Percentiles rank a stretch among this genome's conserved stretches.
phyloP scores from a whole-genome alignment of 1,284 basidiomycete species.

The Cutaneotrichosporon arboriforme region DNA sequence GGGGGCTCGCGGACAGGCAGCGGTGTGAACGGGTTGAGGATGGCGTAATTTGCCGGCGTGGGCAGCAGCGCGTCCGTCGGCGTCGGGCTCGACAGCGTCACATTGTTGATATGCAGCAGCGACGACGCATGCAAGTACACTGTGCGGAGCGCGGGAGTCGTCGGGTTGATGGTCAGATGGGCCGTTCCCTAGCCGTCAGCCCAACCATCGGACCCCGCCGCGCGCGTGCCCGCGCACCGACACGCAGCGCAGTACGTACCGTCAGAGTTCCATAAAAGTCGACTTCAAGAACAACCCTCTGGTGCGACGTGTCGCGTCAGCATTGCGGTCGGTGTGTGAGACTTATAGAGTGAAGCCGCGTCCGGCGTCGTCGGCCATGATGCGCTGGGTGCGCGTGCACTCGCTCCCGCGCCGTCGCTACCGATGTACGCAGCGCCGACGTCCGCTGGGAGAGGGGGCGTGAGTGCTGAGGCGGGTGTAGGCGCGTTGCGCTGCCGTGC shows the following conservation, averaged over 20 bases:
- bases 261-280: slow-evolving; percentile 41
- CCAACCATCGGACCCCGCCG: too few species aligned
- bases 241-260: slow-evolving; percentile 14
- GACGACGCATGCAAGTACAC: slow-evolving; percentile 45
- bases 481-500: too few species aligned
- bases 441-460: background rate
- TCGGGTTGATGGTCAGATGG: slow-evolving; percentile 42
- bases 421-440: background rate
- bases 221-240: too few species aligned
- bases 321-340: background rate
- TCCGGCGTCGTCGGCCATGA: slow-evolving; percentile 19
- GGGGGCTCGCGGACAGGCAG: slow-evolving; percentile 33
- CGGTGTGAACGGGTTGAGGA: slow-evolving; percentile 56
- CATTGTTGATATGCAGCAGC: slow-evolving; percentile 34
- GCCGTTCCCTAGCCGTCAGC: slow-evolving; percentile 33
- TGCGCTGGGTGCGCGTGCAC: slow-evolving; percentile 10
- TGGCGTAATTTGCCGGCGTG: slow-evolving; percentile 63
- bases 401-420: slow-evolving; percentile 2
- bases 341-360: slow-evolving; percentile 24
- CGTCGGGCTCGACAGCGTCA: slow-evolving; percentile 43
- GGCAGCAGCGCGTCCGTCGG: slow-evolving; percentile 50
- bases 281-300: slow-evolving; percentile 44
- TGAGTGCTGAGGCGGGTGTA: too few species aligned
- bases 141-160: slow-evolving; percentile 36
- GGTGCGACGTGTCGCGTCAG: slow-evolving; percentile 31